Evolutionary conservation across 2,329 filamentous ascomycete species (phyloP), one percentile per base, ranked within the genome.

Genomic region (Hypoxylon rubiginosum): DNA sequence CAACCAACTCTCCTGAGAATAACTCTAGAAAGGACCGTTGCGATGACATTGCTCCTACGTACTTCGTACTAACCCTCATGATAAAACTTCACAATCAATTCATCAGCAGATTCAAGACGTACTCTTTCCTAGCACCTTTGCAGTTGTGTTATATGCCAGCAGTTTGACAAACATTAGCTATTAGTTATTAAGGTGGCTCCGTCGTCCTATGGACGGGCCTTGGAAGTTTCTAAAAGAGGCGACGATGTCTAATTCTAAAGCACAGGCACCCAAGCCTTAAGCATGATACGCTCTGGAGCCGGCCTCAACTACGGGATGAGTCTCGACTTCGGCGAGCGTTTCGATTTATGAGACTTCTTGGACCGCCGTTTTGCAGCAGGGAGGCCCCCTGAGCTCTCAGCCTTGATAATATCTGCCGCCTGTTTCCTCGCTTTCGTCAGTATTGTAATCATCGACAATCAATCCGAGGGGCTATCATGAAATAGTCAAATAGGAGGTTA

Each of bases 371-470:
- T 52, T 21, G 17, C 36, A 1, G 26, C 15, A 11, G 30, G 57
- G 50, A 34, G 21, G 15, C 2, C 19, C 30, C 30, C 57, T 21
- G 30, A 55, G 11, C 60, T 64, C 17, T 72, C 67, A 10, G 73
- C 70, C 68, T 81, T 83, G 70, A 84, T 83, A 45, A 83, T 80
- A 67, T 83, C 82, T 15, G 82, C 82, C 19, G 82, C 82, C 81
- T 83, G 43, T 60, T 21, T 51, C 32, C 41, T 24, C 5, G 26
- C 26, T 54, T 61, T 65, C 59, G 48, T 64, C 53, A 60, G 57
- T 36, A 66, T 30, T 30, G 32, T 17, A 15, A 24, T 39, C 7
- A 5, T 36, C 4, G 7, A 28, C 26, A 28, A 4, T 28, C 26
- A n/a, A n/a, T n/a, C 26, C 4, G 26, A 28, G 4, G 26, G 7